Evolutionary conservation across 805 yeast species (phyloP), one percentile per base, ranked within the genome.

Genomic region (Candida caryicola): DNA sequence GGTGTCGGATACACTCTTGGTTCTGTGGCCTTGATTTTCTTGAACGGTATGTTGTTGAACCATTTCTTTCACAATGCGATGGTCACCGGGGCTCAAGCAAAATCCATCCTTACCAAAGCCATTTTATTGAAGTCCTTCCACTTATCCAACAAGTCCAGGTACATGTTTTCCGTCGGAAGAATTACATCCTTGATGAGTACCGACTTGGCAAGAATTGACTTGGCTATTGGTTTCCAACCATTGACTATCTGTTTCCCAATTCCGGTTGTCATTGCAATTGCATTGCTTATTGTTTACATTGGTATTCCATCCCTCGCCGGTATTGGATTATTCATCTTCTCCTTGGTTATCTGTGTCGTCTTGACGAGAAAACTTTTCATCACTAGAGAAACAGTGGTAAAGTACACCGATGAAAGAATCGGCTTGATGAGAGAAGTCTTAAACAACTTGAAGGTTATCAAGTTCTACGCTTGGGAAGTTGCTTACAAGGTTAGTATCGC

Each of bases 1-100:
- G 96, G 95, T 41, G 69, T 85, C 14, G 95, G 93, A 6, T 84
- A 77, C 49, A 82, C 90, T 6, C 62, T 88, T 33, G 95, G 90
- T 14, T 70, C 85, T 8, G 73, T 81, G 29, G 46, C 66, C 1
- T 65, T 89, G 58, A 75, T 83, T 47, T 45, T 54, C 38, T 32
- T 63, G 30, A 66, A 65, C 44, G 73, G 73, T 9, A 48, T 68
- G 31, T 54, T 64, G 27, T 44, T 66, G 28, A 69, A 69, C 49
- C 76, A 70, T 44, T 65, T 55, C 39, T 67, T 66, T 51, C 69
- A 69, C 44, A 57, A 60, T 36, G 59, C 71, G 17, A 67, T 66
- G 72, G 54, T 66, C 33, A 57, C 66, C 14, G 74, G 75, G 17
- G 73, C 73, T 2, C 63, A 62, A 34, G 45, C 57, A 21, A 69